Evolutionary conservation across 306 rosid species (phyloP), one percentile per base, ranked within the genome.

Genomic region (Rosa lucieae): DNA sequence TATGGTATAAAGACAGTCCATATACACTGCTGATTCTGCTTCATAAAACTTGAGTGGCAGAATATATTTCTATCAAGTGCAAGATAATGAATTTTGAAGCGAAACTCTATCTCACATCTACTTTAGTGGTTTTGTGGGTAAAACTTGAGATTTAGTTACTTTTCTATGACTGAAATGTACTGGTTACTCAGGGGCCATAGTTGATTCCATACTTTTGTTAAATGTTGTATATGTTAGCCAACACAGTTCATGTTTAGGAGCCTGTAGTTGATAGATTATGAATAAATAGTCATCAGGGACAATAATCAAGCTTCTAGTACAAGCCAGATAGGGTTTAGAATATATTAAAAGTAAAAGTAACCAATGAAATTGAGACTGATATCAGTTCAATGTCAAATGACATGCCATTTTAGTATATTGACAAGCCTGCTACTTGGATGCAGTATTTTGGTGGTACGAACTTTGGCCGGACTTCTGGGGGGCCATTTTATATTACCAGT

Each of bases 391-490:
- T 76, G 42, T 81, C 53, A 35, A 39, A 51, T 56, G 23, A 58
- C 35, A 56, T 74, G 47, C 20, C 61, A 47, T 63, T 43, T 55
- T 42, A 65, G 76, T 73, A 43, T 82, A 70, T 78, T 89, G 84
- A 84, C 73, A 55, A 78, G 46, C 74, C 56, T 75, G 75, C 83
- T 79, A 78, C 81, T 61, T 84, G 65, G 58, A 84, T 89, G 77
- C 90, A 94, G 99, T 94, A 86, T 86, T 91, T 89, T 89, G 99
- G 99, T 12, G 99, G 99, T 80, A 94, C 99, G 77, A 94, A 94
- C 88, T 94, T 94, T 90, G 97, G 94, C 29, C 93, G 97, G 81
- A 92, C 97, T 77, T 83, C 99, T 77, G 99, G 99, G 78, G 99
- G 99, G 18, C 99, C 99, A 44, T 89, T 91, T 81, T 88, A 88